Evolutionary conservation across 805 yeast genomes (phyloP).

Genomic region (Kodamaea jinghongensis): DNA sequence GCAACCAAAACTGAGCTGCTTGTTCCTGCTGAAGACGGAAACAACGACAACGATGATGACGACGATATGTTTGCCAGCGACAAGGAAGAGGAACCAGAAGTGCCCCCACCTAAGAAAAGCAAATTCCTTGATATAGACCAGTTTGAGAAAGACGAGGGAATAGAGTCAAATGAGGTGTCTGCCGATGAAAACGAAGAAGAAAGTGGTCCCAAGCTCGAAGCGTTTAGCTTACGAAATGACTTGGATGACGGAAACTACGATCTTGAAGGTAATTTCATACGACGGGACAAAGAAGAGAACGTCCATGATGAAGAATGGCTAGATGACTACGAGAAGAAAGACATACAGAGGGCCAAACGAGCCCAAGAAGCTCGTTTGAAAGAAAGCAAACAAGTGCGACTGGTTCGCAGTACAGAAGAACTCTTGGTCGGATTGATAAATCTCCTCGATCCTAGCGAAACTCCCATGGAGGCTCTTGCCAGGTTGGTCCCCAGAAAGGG

Average conservation of each 20-base stretch:
- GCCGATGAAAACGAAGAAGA: slow-evolving; percentile 12
- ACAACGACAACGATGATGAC: slow-evolving; percentile 15
- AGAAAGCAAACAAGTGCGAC: slow-evolving; percentile 15
- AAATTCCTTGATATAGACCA: slow-evolving; percentile 32
- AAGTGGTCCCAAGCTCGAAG: slow-evolving; percentile 49
- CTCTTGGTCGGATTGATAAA: slow-evolving; percentile 33
- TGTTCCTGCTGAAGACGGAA: slow-evolving; percentile 11
- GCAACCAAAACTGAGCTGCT: slow-evolving; percentile 2
- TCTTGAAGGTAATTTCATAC: slow-evolving; percentile 55
- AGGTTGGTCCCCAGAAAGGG: slow-evolving; percentile 29
- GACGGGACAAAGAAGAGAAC: slow-evolving; percentile 32
- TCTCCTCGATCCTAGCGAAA: slow-evolving; percentile 56
- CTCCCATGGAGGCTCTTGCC: slow-evolving; percentile 55
- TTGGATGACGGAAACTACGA: slow-evolving; percentile 59
- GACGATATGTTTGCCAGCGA: slow-evolving; percentile 45
- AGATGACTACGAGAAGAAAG: slow-evolving; percentile 29
- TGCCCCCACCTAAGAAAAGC: slow-evolving; percentile 6
- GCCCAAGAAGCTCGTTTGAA: slow-evolving; percentile 28
- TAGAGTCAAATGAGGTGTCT: slow-evolving; percentile 9
- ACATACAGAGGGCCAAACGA: slow-evolving; percentile 42
- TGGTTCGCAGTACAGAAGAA: slow-evolving; percentile 14
- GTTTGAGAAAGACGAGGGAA: slow-evolving; percentile 27
- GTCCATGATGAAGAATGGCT: slow-evolving; percentile 37
- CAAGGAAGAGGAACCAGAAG: slow-evolving; percentile 6
- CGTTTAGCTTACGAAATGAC: slow-evolving; percentile 60